Base-by-base conservation (phyloP, 2,329 filamentous ascomycete species). In the Penicillium sp. region DNA sequence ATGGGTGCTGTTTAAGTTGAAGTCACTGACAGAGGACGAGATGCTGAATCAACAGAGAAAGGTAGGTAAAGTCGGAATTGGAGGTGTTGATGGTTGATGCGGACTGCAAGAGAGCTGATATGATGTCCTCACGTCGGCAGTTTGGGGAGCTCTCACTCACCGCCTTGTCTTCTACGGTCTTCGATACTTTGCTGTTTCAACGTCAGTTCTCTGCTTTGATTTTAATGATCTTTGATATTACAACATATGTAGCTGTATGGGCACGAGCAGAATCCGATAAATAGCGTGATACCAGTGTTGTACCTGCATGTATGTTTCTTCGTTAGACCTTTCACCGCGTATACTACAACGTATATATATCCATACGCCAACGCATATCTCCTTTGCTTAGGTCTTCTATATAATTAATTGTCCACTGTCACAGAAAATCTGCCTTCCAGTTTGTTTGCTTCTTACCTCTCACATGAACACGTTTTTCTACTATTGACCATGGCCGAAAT, bases 91-190 rank as follows among this genome's bases (percentile, higher is more conserved):
- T 55, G 53, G 34, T 56, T 55, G 52, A 44, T 51, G 39, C 52
- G 46, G 45, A 55, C 45, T 49, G 52, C 31, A 51, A 52, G 48
- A 52, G 53, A 56, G 53, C 53, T 56, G 48, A 56, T 56, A 52
- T 56, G 53, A 56, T 56, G 53, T 55, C 53, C 47, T 56, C 49
- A 53, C 42, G 8, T 48, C 24, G 53, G 53, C 53, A 56, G 53
- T 56, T 56, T 44, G 48, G 35, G 16, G 39, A 57, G 55, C 55
- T 49, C 44, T 54, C 24, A 3, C 34, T 57, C 50, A 57, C 55
- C 53, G 53, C 53, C 53, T n/a, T 48, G 16, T 18, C 35, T 45
- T 55, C 48, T 13, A 55, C 29, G 22, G 44, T 49, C 16, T 49
- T 49, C 50, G 51, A 54, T 46, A 32, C 26, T 50, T 29, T 49